Evolutionary conservation across 2,329 filamentous ascomycete genomes (phyloP).

Genomic region (Ciborinia camelliae): DNA sequence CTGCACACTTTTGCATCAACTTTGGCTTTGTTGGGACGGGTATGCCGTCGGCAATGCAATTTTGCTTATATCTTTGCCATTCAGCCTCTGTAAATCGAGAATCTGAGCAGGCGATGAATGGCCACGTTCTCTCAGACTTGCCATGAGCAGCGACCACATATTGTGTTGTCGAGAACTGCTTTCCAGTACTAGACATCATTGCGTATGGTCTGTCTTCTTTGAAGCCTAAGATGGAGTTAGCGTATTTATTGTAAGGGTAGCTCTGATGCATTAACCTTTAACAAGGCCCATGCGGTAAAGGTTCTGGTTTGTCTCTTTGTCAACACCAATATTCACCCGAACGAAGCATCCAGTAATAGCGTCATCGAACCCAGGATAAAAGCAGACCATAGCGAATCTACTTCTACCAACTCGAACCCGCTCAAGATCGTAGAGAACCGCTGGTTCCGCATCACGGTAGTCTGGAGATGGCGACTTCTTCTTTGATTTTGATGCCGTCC

Average conservation of each 20-base stretch:
- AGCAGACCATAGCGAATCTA: constrained; percentile 87
- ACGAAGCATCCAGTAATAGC: constrained; percentile 80
- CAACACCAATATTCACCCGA: constrained; percentile 77
- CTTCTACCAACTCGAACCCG: constrained; percentile 78
- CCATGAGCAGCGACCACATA: constrained; percentile 82
- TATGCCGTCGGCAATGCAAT: constrained; percentile 68
- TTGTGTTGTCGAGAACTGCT: constrained; percentile 77
- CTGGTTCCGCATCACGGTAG: constrained; percentile 56
- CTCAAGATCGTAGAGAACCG: constrained; percentile 78
- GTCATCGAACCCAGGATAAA: constrained; percentile 84
- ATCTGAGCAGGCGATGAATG: constrained; percentile 88
- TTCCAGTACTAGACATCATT: constrained; percentile 69
- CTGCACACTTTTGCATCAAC: constrained; percentile 68
- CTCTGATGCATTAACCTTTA: constrained; percentile 57
- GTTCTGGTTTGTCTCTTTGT: constrained; percentile 67
- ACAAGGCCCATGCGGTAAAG: constrained; percentile 87
- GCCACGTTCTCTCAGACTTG: constrained; percentile 78
- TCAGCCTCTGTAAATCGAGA: constrained; percentile 79
- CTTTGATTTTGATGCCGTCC: constrained; percentile 56
- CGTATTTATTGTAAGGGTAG: constrained; percentile 6
- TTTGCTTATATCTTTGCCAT: constrained; percentile 75
- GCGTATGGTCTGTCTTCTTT: constrained; percentile 77
- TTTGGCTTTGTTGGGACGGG: constrained; percentile 69
- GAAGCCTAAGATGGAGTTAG: constrained; percentile 57
- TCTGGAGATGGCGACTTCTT: constrained; percentile 45